Conservation (phyloP, 495 filamentous ascomycete species). For the Opeltia flavorubescens region DNA sequence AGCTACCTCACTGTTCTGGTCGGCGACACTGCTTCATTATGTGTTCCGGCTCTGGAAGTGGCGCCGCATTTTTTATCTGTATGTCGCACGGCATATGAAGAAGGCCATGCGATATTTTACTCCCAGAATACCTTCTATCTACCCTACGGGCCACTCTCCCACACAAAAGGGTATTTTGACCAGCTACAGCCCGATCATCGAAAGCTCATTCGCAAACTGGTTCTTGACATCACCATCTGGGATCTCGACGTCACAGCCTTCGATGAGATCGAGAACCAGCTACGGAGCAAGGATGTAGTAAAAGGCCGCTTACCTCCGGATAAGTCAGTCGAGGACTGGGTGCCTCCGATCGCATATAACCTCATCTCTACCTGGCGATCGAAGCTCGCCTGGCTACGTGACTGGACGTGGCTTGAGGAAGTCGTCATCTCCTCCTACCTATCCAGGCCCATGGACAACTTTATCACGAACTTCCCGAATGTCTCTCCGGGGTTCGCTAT, state of each 20-base stretch:
- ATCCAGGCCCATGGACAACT: too few species aligned
- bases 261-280: not conserved
- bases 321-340: not conserved
- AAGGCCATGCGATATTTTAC: not conserved
- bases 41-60: not conserved
- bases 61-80: not conserved
- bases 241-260: not conserved
- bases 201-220: not conserved
- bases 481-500: not conserved
- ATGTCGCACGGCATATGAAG: not conserved
- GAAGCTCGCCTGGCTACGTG: not conserved
- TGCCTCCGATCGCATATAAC: not conserved
- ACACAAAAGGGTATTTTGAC: not conserved
- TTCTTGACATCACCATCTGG: not conserved
- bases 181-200: not conserved
- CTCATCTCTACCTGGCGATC: not conserved
- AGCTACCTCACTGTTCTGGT: not conserved
- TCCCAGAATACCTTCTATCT: not conserved
- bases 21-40: not conserved
- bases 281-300: not conserved
- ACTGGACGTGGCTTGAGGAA: not conserved
- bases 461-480: not conserved
- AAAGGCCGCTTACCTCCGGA: not conserved
- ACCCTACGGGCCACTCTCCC: not conserved
- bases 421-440: not conserved